Evolutionary conservation across 2,329 filamentous ascomycete genomes (phyloP).

Genomic region (Microcera coccophila): DNA sequence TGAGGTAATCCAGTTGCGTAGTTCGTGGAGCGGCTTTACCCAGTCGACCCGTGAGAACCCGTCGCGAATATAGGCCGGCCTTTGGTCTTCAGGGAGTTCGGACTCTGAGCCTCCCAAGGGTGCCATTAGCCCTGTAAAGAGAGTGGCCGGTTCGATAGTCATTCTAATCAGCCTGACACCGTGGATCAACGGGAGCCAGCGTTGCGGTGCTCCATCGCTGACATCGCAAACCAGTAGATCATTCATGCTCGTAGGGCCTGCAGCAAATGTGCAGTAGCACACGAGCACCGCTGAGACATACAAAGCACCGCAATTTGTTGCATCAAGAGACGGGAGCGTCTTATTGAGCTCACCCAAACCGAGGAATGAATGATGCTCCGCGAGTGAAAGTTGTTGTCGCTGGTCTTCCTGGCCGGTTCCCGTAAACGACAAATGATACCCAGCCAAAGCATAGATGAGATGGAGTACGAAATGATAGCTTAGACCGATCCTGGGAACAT

Average conservation of each 20-base stretch:
- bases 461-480: slow-evolving; percentile 29
- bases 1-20: slow-evolving; percentile 22
- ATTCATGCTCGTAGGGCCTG: slow-evolving; percentile 25
- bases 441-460: slow-evolving; percentile 26
- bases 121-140: slow-evolving; percentile 27
- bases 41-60: slow-evolving; percentile 22
- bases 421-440: slow-evolving; percentile 24
- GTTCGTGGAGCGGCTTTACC: slow-evolving; percentile 18
- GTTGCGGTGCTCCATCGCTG: slow-evolving; percentile 18
- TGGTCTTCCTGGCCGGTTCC: slow-evolving; percentile 19
- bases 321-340: slow-evolving; percentile 20
- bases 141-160: slow-evolving; percentile 24
- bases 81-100: slow-evolving; percentile 13
- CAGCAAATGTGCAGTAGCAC: slow-evolving; percentile 30
- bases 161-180: slow-evolving; percentile 24
- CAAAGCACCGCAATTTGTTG: slow-evolving; percentile 28
- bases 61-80: slow-evolving; percentile 19
- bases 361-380: slow-evolving; percentile 22
- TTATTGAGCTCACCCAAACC: slow-evolving; percentile 27
- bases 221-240: slow-evolving; percentile 28
- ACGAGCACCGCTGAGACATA: slow-evolving; percentile 28
- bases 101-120: slow-evolving; percentile 17
- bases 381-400: slow-evolving; percentile 17
- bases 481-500: slow-evolving; percentile 27
- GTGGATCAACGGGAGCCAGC: slow-evolving; percentile 26